Evolutionary conservation across 768 basidiomycete genomes (phyloP).

Genomic region (Leccinum olivaceopallidum): DNA sequence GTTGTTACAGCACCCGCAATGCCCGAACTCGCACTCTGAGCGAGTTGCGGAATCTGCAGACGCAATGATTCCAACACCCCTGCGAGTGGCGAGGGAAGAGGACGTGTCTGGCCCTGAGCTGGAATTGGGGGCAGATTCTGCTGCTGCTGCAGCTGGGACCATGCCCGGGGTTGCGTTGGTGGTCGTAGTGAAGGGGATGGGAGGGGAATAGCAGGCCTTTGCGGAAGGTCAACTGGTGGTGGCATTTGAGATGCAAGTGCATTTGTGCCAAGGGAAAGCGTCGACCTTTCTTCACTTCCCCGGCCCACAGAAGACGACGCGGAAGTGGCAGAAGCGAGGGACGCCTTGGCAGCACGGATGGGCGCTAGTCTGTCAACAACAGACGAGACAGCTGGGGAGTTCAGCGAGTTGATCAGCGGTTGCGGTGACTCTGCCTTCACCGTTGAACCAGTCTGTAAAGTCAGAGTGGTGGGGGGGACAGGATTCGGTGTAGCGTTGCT

Average conservation of each 20-base stretch:
- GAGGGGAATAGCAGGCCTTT: background rate
- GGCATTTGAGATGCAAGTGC: background rate
- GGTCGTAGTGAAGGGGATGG: background rate
- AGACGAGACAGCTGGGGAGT: slow-evolving; percentile 7
- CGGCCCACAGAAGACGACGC: slow-evolving; percentile 12
- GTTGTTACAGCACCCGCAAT: background rate
- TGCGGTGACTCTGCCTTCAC: slow-evolving; percentile 24
- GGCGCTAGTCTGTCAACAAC: slow-evolving; percentile 32
- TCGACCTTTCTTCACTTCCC: background rate
- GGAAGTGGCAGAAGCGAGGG: slow-evolving; percentile 15
- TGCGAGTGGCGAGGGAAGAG: slow-evolving; percentile 9
- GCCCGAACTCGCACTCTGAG: slow-evolving; percentile 1
- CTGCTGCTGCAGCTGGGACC: background rate
- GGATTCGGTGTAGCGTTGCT: background rate
- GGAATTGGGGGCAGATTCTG: slow-evolving; percentile 1
- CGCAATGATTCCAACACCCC: slow-evolving; percentile 20
- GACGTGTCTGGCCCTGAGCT: slow-evolving; percentile 5
- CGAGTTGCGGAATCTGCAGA: slow-evolving; percentile 17
- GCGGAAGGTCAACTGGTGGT: slow-evolving; percentile 1
- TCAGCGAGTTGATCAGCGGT: slow-evolving; percentile 9
- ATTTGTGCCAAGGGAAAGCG: background rate
- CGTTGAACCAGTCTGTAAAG: slow-evolving; percentile 12
- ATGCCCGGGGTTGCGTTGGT: background rate
- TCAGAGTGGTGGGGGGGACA: background rate
- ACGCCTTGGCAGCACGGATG: slow-evolving; percentile 35